Conservation (phyloP, 352 stramenopile species). For the Phytophthora quininea region DNA sequence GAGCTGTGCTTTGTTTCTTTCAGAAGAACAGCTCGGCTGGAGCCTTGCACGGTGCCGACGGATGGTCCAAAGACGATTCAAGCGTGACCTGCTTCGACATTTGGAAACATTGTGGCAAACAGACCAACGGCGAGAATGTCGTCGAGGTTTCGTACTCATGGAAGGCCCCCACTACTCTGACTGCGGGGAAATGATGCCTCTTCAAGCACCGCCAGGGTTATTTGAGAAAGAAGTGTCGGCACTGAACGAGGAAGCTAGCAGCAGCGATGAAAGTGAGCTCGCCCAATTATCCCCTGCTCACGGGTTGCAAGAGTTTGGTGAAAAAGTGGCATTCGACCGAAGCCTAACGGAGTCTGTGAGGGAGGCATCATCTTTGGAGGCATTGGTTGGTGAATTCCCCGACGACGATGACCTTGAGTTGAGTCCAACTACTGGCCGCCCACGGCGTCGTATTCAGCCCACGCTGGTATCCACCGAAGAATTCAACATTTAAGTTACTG, state of each 20-base stretch:
- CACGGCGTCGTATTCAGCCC: slow-evolving; percentile 59
- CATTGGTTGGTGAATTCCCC: slow-evolving; percentile 29
- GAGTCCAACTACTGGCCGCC: slow-evolving; percentile 37
- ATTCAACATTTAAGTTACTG: slow-evolving; percentile 53
- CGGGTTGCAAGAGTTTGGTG: slow-evolving; percentile 49
- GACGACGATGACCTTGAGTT: slow-evolving; percentile 32
- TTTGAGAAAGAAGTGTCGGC: slow-evolving; percentile 29
- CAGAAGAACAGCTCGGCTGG: slow-evolving; percentile 34
- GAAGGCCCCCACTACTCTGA: slow-evolving; percentile 24
- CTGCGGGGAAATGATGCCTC: slow-evolving; percentile 20
- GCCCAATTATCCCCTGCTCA: slow-evolving; percentile 26
- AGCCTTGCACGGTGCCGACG: slow-evolving; percentile 23
- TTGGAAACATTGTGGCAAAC: slow-evolving; percentile 70
- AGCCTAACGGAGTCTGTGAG: slow-evolving; percentile 33
- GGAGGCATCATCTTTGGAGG: slow-evolving; percentile 18
- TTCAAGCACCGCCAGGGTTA: slow-evolving; percentile 27
- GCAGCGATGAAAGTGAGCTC: slow-evolving; percentile 26
- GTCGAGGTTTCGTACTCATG: slow-evolving; percentile 77
- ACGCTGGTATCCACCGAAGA: slow-evolving; percentile 58
- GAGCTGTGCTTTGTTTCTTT: slow-evolving; percentile 56
- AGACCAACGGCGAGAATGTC: slow-evolving; percentile 68
- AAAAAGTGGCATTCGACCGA: slow-evolving; percentile 48
- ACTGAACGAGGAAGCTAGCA: slow-evolving; percentile 12
- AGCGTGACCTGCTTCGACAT: slow-evolving; percentile 75
- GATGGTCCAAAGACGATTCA: slow-evolving; percentile 50